Base-by-base conservation (phyloP, 129 eudicot species). In the Lactuca sativa region DNA sequence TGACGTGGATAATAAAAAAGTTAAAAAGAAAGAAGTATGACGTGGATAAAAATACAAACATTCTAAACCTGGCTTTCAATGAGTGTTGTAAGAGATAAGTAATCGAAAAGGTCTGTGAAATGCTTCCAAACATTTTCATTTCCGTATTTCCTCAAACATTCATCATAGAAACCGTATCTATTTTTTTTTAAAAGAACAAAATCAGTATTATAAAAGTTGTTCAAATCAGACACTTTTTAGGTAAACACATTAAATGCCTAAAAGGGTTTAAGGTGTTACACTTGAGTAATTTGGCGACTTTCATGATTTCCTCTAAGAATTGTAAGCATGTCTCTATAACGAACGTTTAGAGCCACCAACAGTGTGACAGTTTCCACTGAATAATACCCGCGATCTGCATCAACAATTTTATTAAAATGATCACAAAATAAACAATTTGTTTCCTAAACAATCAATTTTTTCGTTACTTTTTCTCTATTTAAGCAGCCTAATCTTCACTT, bases 251-350 rank as follows among this genome's bases (percentile, higher is more conserved):
- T 17, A 16, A 18, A n/a, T n/a, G n/a, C n/a, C n/a, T n/a, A 56
- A 56, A 56, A 13, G n/a, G 9, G 32, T 31, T 25, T 32, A 81
- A 70, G 37, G 76, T 53, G 90, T 82, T 87, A 87, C 95, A 87
- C 90, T 87, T 87, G 95, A 72, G 95, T 87, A 53, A 87, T 87
- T 71, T 87, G 95, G n/a, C n/a, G n/a, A n/a, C n/a, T n/a, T n/a
- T n/a, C n/a, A n/a, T n/a, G n/a, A n/a, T n/a, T n/a, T 62, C 95
- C 95, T 75, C 95, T 84, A 21, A 87, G 90, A 66, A 87, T 87
- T 58, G 95, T 87, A 67, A 87, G 81, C 82, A 90, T 82, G 62
- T 87, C 95, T 76, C 95, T 79, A 68, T 87, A 87, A 37, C 90
- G 90, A 56, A 87, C 95, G 72, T 87, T 88, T 73, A 85, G 82